Conservation (phyloP, 2,329 filamentous ascomycete genomes). For the Xylariaceae sp. region DNA sequence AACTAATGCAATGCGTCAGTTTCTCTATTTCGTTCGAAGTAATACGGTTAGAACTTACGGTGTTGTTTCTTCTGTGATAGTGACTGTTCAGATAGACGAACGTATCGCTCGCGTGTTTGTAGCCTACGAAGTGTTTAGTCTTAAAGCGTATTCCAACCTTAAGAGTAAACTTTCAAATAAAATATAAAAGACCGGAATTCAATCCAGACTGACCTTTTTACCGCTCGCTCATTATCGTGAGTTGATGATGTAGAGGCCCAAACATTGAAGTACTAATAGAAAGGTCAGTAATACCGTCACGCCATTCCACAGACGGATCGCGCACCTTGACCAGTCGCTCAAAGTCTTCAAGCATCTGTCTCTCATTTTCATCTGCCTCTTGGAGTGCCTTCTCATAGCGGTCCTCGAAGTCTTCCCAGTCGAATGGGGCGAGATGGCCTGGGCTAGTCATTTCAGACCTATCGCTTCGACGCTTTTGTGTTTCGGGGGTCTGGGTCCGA, state of each 20-base stretch:
- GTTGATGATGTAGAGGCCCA: conserved; percentile 78
- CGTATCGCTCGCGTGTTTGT: conserved; percentile 78
- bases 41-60: conserved; percentile 61
- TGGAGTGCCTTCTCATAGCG: conserved; percentile 72
- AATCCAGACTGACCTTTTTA: conserved; percentile 67
- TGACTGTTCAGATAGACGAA: conserved; percentile 74
- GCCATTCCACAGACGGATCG: background rate
- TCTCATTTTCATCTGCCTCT: conserved; percentile 68
- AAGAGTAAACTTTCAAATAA: background rate
- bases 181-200: conserved; percentile 24
- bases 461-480: conserved; percentile 48
- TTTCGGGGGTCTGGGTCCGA: conserved; percentile 41
- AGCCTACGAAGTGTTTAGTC: conserved; percentile 56
- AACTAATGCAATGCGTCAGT: conserved; percentile 46
- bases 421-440: conserved; percentile 63
- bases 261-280: conserved; percentile 72
- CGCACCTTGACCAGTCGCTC: conserved; percentile 68
- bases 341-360: conserved; percentile 70
- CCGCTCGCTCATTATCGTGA: conserved; percentile 78
- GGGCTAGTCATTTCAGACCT: conserved; percentile 50
- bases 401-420: conserved; percentile 79
- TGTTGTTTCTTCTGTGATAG: conserved; percentile 80
- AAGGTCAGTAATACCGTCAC: background rate
- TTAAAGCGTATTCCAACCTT: conserved; percentile 22
- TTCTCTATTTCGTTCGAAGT: conserved; percentile 26